These are phyloP conservation scores for Dothidotthia symphoricarpi DNA, from an alignment of 2,329 filamentous ascomycete genomes.

Conservation along the genomic window DNA sequence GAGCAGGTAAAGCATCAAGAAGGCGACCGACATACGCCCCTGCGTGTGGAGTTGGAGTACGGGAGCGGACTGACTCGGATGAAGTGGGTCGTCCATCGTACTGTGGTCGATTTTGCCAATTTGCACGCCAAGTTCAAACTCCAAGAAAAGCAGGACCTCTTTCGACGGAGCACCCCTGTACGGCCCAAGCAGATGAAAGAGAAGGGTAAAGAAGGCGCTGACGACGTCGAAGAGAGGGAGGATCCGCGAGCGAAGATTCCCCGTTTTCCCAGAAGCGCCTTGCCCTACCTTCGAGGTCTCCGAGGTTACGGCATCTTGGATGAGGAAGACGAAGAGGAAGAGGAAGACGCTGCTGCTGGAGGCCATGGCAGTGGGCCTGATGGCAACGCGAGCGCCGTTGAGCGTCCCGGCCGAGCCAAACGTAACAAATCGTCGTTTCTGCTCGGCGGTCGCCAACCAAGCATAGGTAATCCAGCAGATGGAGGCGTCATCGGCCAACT, in stretches of 20 bases:
- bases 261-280: conserved; percentile 82
- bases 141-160: conserved; percentile 78
- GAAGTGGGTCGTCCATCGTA: conserved; percentile 91
- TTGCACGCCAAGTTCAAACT: conserved; percentile 92
- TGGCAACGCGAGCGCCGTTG: conserved; percentile 67
- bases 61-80: conserved; percentile 93
- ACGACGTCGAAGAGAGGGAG: conserved; percentile 52
- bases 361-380: conserved; percentile 58
- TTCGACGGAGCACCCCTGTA: conserved; percentile 51
- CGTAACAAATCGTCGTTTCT: conserved; percentile 58
- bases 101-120: conserved; percentile 85
- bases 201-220: conserved; percentile 20
- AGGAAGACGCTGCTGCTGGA: conserved; percentile 54
- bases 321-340: conserved; percentile 77
- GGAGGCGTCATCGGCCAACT: conserved; percentile 22
- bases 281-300: conserved; percentile 82
- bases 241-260: conserved; percentile 74
- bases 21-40: conserved; percentile 71
- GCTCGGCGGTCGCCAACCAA: conserved; percentile 60
- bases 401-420: conserved; percentile 55
- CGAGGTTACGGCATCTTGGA: conserved; percentile 60
- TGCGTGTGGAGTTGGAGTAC: conserved; percentile 92
- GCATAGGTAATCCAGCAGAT: conserved; percentile 42
- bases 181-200: conserved; percentile 8
- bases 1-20: conserved; percentile 43